Conservation (phyloP, 2,329 filamentous ascomycete genomes). For the Fusarium multiceps region DNA sequence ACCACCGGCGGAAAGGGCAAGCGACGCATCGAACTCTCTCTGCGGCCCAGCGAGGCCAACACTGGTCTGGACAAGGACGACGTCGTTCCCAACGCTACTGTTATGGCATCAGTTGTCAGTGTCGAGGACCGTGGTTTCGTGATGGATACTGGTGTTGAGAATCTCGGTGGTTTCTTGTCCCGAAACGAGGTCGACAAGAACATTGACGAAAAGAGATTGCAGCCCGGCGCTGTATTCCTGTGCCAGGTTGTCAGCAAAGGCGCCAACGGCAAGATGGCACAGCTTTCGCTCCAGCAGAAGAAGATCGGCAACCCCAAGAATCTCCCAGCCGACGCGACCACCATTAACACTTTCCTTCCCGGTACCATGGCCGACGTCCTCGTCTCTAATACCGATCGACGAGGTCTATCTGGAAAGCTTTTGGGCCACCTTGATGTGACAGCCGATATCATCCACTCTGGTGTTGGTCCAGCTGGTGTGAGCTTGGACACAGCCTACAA, state of each 20-base stretch:
- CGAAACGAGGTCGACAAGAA: conserved; percentile 80
- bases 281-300: conserved; percentile 80
- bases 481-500: conserved; percentile 84
- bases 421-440: conserved; percentile 93
- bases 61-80: conserved; percentile 77
- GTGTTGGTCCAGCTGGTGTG: conserved; percentile 73
- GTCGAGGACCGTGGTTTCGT: conserved; percentile 96
- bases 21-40: conserved; percentile 86
- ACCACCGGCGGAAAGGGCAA: conserved; percentile 70
- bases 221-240: conserved; percentile 86
- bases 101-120: conserved; percentile 89
- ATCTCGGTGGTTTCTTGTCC: conserved; percentile 84
- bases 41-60: conserved; percentile 84
- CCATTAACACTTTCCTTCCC: conserved; percentile 89
- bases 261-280: conserved; percentile 83
- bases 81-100: conserved; percentile 77
- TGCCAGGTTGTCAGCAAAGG: conserved; percentile 82
- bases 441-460: conserved; percentile 90
- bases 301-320: conserved; percentile 75
- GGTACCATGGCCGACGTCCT: conserved; percentile 91
- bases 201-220: conserved; percentile 73
- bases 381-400: conserved; percentile 77
- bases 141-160: conserved; percentile 86
- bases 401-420: conserved; percentile 88
- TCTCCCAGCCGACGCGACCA: conserved; percentile 79